phyloP scores from a whole-genome alignment of 345 rosid genomes.

The Turritis glabra region DNA sequence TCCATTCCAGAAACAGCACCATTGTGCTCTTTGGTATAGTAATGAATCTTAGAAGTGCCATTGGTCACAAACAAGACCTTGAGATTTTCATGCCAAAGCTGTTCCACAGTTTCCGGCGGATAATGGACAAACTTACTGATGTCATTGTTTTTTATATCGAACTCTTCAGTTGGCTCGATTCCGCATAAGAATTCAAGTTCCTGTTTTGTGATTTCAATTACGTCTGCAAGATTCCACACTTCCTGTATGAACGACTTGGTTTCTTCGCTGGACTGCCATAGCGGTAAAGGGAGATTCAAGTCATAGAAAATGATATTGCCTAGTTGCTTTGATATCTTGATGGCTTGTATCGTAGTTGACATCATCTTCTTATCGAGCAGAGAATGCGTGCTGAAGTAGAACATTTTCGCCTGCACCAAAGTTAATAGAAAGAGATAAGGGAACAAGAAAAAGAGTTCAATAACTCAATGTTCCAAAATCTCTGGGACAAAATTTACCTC shows the following conservation, averaged over 20 bases:
- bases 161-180: slow-evolving; percentile 67
- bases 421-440: slow-evolving; percentile 28
- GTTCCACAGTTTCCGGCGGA: slow-evolving; percentile 58
- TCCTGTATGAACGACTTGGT: slow-evolving; percentile 65
- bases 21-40: slow-evolving; percentile 73
- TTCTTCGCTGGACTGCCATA: slow-evolving; percentile 81
- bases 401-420: slow-evolving; percentile 72
- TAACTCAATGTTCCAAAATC: background rate
- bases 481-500: slow-evolving; percentile 53
- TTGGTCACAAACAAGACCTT: slow-evolving; percentile 81
- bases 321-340: slow-evolving; percentile 66
- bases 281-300: slow-evolving; percentile 77
- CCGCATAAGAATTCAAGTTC: slow-evolving; percentile 88
- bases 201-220: slow-evolving; percentile 84
- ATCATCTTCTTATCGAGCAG: slow-evolving; percentile 73
- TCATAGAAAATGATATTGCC: slow-evolving; percentile 79
- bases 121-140: slow-evolving; percentile 73
- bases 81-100: slow-evolving; percentile 83
- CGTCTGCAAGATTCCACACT: slow-evolving; percentile 72
- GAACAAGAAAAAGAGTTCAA: slow-evolving; percentile 24
- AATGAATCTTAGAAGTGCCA: slow-evolving; percentile 90
- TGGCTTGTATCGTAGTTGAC: slow-evolving; percentile 68
- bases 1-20: slow-evolving; percentile 82
- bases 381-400: slow-evolving; percentile 83
- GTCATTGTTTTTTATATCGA: slow-evolving; percentile 61